Percentiles rank a stretch among this genome's conserved stretches.
Evolutionary conservation across 2,329 filamentous ascomycete species (phyloP).

Genomic region (Penicillium psychrosexuale): DNA sequence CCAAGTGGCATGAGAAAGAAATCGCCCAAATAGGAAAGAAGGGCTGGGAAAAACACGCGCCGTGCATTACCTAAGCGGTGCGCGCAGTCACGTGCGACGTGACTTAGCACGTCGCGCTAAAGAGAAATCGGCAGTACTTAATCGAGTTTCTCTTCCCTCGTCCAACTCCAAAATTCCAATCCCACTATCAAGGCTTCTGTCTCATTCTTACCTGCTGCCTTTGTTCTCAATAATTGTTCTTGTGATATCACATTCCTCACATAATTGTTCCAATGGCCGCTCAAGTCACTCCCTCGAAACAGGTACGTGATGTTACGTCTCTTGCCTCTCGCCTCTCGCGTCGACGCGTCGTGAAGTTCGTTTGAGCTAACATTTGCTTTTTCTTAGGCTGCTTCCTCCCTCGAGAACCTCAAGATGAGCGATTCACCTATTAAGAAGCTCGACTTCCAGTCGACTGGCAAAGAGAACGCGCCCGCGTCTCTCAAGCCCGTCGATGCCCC

Average conservation of each 20-base stretch:
- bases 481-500: conserved; percentile 52
- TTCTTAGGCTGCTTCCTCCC: conserved; percentile 74
- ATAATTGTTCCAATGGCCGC: conserved; percentile 61
- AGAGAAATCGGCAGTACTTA: conserved; percentile 29
- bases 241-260: conserved; percentile 28
- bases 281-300: conserved; percentile 71
- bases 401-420: conserved; percentile 82
- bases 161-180: conserved; percentile 20
- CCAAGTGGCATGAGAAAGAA: conserved; percentile 22
- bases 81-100: conserved; percentile 40
- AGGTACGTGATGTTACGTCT: conserved; percentile 54
- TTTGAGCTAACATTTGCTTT: conserved; percentile 39
- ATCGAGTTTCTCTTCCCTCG: conserved; percentile 28
- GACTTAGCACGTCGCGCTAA: conserved; percentile 41
- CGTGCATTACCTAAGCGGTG: conserved; percentile 14
- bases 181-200: conserved; percentile 15
- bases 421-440: conserved; percentile 90
- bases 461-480: conserved; percentile 70
- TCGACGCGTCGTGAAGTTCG: conserved; percentile 33
- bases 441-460: conserved; percentile 68
- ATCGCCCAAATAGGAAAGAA: conserved; percentile 5
- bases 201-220: conserved; percentile 25
- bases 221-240: conserved; percentile 24
- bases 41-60: conserved; percentile 13
- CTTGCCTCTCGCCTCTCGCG: conserved; percentile 33